Evolutionary conservation across 2,329 filamentous ascomycete species (phyloP).

Genomic region (Ploettnerulaceae sp.): DNA sequence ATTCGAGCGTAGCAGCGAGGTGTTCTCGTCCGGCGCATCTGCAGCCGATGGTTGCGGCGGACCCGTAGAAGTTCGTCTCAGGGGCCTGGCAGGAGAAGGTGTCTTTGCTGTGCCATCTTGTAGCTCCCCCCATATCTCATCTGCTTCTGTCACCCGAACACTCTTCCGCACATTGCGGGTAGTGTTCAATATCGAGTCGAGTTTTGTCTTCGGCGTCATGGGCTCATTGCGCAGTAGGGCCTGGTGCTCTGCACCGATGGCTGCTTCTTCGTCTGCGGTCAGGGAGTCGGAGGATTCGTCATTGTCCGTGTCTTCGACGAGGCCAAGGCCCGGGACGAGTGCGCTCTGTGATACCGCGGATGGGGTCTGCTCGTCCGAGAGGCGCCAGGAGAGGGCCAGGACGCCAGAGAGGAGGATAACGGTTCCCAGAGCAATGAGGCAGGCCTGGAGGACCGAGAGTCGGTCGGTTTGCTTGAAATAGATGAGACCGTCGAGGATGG

Average conservation of each 20-base stretch:
- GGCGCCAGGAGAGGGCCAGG: slow-evolving; percentile 85
- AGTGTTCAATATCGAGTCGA: slow-evolving; percentile 30
- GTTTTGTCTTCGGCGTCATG: slow-evolving; percentile 32
- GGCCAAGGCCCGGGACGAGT: slow-evolving; percentile 75
- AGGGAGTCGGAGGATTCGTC: slow-evolving; percentile 48
- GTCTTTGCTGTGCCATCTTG: slow-evolving; percentile 59
- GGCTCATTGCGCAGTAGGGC: slow-evolving; percentile 30
- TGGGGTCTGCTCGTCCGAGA: slow-evolving; percentile 69
- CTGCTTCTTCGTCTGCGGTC: slow-evolving; percentile 34
- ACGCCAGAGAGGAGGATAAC: slow-evolving; percentile 82
- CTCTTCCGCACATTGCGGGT: slow-evolving; percentile 29
- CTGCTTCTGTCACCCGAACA: slow-evolving; percentile 51
- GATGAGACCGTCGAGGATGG: slow-evolving; percentile 92
- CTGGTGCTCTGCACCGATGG: slow-evolving; percentile 29
- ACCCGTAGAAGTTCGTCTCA: slow-evolving; percentile 15
- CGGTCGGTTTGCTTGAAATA: slow-evolving; percentile 89
- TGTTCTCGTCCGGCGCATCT: slow-evolving; percentile 26
- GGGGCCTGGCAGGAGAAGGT: slow-evolving; percentile 24
- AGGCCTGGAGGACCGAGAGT: slow-evolving; percentile 69
- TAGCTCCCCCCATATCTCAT: slow-evolving; percentile 84
- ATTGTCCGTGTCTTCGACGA: slow-evolving; percentile 66
- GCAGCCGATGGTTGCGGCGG: slow-evolving; percentile 6
- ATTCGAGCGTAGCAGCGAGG: slow-evolving; percentile 23
- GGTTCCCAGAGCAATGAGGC: slow-evolving; percentile 81
- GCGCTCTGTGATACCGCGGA: slow-evolving; percentile 60